phyloP scores from a whole-genome alignment of 2,329 filamentous ascomycete species.

The Apiospora rasikravindrae region DNA sequence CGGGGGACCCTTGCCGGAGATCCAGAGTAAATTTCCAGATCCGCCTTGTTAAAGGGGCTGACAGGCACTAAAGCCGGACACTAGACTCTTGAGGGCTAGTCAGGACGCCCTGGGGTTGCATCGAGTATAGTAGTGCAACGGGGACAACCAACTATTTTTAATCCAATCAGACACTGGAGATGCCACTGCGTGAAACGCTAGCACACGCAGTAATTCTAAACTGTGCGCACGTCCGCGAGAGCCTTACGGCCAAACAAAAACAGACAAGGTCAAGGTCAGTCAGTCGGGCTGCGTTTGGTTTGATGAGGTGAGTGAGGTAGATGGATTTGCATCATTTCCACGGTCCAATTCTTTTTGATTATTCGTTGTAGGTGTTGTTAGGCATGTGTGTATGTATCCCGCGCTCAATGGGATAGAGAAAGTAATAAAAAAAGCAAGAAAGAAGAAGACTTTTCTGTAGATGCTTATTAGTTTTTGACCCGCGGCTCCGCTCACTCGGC shows the following conservation, averaged over 20 bases:
- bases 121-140: neutral
- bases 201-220: neutral
- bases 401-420: slow-evolving; percentile 10
- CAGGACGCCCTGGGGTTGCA: neutral
- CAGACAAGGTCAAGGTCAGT: too few species aligned
- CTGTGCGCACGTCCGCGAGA: neutral
- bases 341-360: neutral
- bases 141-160: neutral
- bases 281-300: too few species aligned
- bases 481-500: neutral
- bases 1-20: neutral
- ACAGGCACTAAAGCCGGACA: neutral
- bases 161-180: neutral
- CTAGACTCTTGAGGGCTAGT: too few species aligned
- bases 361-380: neutral
- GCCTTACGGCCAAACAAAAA: neutral
- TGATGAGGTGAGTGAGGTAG: too few species aligned
- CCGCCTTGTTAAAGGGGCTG: neutral
- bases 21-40: neutral
- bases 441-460: neutral
- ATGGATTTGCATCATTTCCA: neutral
- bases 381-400: neutral
- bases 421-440: neutral
- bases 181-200: neutral
- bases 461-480: too few species aligned